Evolutionary conservation across 2,329 filamentous ascomycete genomes (phyloP).

Genomic region (Ophiocordyceps sinensis): DNA sequence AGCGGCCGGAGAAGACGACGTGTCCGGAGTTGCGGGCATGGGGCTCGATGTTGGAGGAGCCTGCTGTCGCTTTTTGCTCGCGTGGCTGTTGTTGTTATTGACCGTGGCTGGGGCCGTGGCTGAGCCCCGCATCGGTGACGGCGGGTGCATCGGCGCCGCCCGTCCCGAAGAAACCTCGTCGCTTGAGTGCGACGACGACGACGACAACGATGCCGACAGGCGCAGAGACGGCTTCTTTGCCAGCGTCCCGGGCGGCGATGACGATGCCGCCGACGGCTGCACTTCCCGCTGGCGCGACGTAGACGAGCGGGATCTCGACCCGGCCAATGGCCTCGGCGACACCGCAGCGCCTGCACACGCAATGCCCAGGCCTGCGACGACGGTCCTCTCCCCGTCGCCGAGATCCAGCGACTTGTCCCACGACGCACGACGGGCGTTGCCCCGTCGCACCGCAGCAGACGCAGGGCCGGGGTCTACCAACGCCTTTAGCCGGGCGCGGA

Average conservation of each 20-base stretch:
- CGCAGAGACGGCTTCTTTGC: conserved; percentile 4
- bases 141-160: conserved; percentile 5
- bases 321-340: too few relatives aligned
- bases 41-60: conserved; percentile 1
- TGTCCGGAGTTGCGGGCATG: neutral
- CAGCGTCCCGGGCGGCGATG: neutral
- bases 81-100: conserved; percentile 4
- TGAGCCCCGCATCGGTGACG: conserved; percentile 12
- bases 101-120: conserved; percentile 8
- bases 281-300: neutral
- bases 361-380: too few relatives aligned
- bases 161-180: conserved; percentile 7
- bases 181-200: conserved; percentile 5
- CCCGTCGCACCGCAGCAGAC: neutral
- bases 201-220: too few relatives aligned
- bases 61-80: conserved; percentile 1
- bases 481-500: neutral
- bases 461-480: neutral
- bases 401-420: neutral
- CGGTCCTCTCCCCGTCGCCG: too few relatives aligned
- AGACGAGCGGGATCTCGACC: too few relatives aligned
- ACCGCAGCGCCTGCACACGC: too few relatives aligned
- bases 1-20: conserved; percentile 5
- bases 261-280: neutral
- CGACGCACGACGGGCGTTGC: neutral